phyloP scores from a whole-genome alignment of 495 filamentous ascomycete species.

The Daldinia vernicosa region DNA sequence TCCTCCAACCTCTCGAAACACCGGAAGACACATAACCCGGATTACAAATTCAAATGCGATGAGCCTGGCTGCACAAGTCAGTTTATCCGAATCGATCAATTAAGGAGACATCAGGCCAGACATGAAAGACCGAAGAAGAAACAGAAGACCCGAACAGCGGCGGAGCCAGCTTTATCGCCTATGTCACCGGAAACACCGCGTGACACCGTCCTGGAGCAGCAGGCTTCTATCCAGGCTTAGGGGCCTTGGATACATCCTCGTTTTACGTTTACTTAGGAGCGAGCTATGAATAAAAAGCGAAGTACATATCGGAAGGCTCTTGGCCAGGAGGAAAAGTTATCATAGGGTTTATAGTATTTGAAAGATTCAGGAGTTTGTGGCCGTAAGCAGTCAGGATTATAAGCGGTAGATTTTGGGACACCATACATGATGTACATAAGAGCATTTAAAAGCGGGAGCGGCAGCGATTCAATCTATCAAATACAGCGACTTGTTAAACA shows the following conservation, averaged over 20 bases:
- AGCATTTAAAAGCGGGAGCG: slow-evolving; percentile 7
- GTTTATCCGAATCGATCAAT: slow-evolving; percentile 66
- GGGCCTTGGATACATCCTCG: slow-evolving; percentile 7
- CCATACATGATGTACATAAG: slow-evolving; percentile 5
- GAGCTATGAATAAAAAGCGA: not conserved
- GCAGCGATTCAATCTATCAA: slow-evolving; percentile 11
- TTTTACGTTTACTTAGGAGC: not conserved
- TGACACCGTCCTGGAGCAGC: not conserved
- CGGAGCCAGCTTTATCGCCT: slow-evolving; percentile 1
- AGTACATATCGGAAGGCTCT: not conserved
- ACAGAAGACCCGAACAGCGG: slow-evolving; percentile 15
- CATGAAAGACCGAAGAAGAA: slow-evolving; percentile 45
- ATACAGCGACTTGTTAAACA: not conserved
- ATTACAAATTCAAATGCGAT: slow-evolving; percentile 58
- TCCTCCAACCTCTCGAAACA: slow-evolving; percentile 67
- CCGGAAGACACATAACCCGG: slow-evolving; percentile 59
- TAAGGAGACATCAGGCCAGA: slow-evolving; percentile 55
- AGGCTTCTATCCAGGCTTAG: slow-evolving; percentile 14
- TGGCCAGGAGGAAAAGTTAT: not conserved
- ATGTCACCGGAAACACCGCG: slow-evolving; percentile 17
- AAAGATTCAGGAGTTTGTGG: not conserved
- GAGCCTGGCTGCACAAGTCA: slow-evolving; percentile 58
- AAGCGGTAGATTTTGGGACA: not conserved
- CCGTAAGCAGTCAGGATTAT: not conserved
- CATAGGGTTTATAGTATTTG: slow-evolving; percentile 1